These are phyloP conservation scores for Tarenaya hassleriana DNA, from an alignment of 345 rosid genomes.

Conservation along the genomic window DNA sequence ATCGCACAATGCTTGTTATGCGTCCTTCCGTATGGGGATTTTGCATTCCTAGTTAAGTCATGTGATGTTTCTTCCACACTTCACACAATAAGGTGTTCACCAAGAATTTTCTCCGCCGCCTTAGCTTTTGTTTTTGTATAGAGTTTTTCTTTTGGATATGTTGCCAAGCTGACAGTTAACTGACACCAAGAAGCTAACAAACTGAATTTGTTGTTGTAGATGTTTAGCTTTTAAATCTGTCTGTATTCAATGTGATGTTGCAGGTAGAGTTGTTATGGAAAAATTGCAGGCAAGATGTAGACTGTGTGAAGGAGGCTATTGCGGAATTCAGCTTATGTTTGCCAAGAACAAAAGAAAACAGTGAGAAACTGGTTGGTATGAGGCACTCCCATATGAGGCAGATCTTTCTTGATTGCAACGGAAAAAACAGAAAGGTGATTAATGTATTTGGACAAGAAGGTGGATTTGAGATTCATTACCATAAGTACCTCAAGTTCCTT, in stretches of 20 bases:
- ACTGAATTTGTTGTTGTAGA: background rate
- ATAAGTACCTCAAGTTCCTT: constrained; percentile 28
- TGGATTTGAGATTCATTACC: constrained; percentile 30
- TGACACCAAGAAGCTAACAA: background rate
- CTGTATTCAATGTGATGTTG: constrained; percentile 17
- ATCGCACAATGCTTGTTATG: constrained; percentile 3
- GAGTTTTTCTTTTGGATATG: background rate
- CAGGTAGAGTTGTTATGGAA: constrained; percentile 61
- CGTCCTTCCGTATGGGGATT: constrained; percentile 1
- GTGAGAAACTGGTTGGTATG: constrained; percentile 36
- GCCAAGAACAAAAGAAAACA: constrained; percentile 36
- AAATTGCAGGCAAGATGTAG: constrained; percentile 54
- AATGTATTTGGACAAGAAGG: constrained; percentile 37
- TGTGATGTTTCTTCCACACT: background rate
- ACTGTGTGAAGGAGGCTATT: constrained; percentile 41
- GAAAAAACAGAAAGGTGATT: constrained; percentile 35
- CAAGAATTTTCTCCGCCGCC: background rate
- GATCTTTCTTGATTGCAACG: constrained; percentile 50
- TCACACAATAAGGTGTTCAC: background rate
- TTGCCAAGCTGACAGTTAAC: background rate
- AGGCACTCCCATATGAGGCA: constrained; percentile 39
- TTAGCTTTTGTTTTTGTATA: background rate
- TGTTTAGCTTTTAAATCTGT: constrained; percentile 11
- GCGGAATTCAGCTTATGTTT: constrained; percentile 39
- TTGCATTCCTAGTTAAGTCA: background rate